Base-by-base conservation (phyloP, 169 alveolate species). In the Plasmodium reichenowi region DNA sequence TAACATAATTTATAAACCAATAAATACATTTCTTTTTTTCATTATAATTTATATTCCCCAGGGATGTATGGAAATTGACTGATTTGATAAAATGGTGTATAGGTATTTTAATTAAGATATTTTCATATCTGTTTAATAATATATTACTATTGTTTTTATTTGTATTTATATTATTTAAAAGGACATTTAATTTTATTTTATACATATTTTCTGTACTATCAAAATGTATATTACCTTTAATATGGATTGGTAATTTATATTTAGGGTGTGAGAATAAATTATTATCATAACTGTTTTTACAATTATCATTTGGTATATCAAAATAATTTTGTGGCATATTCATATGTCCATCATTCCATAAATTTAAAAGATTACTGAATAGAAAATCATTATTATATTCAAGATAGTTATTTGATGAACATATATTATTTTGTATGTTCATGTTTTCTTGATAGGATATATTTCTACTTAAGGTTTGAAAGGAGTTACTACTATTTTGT, bases 51-150 rank as follows among this genome's bases (percentile, higher is more conserved):
- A 85, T 38, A 8, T 26, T 58, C 0, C 92, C 92, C 3, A 85
- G 17, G 8, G 86, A 29, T 47, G 58, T 45, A 24, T 59, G 52
- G 15, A 72, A 47, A 71, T 59, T 72, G 26, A 85, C 67, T 12
- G 83, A 71, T 7, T 43, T 13, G 43, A 85, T 85, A 73, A 85
- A 71, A 70, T 85, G 58, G 20, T 85, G 85, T 48, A 85, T 73
- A 32, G 92, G 92, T 2, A 85, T 85, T 71, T 59, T 85, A 8
- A 85, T 24, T 32, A 52, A 32, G 7, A 85, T 85, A 15, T 85
- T 59, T 56, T 71, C 92, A 85, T 85, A 85, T 1, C 48, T 62
- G 29, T 38, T 85, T 71, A 85, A 32, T 38, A 59, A 12, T 52
- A 71, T 13, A 45, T 71, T 63, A 38, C 87, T 85, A 52, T 52